phyloP scores from a whole-genome alignment of 225 moss, liverwort and hornwort genomes.

The Pseudoscleropodium purum region DNA sequence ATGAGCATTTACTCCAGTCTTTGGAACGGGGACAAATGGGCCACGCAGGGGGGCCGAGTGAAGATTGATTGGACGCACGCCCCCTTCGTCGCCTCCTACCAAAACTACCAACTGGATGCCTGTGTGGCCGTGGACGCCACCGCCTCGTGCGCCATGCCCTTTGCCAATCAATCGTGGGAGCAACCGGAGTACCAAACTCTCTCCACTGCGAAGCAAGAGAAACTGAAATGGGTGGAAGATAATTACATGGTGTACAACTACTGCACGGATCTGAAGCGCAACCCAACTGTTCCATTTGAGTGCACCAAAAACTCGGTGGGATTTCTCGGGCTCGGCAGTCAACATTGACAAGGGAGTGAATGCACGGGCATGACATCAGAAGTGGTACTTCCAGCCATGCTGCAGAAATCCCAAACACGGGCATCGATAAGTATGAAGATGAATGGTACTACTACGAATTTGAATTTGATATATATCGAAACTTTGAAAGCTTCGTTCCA shows the following conservation, averaged over 20 bases:
- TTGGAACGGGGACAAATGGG: slow-evolving; percentile 89
- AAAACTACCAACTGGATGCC: slow-evolving; percentile 56
- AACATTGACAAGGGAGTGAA: not conserved
- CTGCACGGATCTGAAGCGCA: slow-evolving; percentile 42
- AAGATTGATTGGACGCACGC: slow-evolving; percentile 76
- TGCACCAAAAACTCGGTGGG: slow-evolving; percentile 31
- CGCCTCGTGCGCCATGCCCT: slow-evolving; percentile 2
- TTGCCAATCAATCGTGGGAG: slow-evolving; percentile 21
- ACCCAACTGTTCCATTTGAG: slow-evolving; percentile 12
- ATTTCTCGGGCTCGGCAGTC: slow-evolving; percentile 15
- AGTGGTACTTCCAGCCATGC: not conserved
- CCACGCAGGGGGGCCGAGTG: slow-evolving; percentile 67
- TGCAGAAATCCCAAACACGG: not conserved
- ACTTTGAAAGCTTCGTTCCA: not conserved
- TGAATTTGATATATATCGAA: not conserved
- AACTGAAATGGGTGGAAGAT: slow-evolving; percentile 76
- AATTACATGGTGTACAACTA: slow-evolving; percentile 86
- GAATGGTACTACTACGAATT: not conserved
- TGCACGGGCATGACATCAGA: not conserved
- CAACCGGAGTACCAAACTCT: slow-evolving; percentile 39
- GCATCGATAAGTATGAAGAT: not conserved
- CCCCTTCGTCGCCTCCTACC: slow-evolving; percentile 66
- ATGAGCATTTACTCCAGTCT: slow-evolving; percentile 75
- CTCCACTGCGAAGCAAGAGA: slow-evolving; percentile 32
- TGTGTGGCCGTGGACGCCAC: slow-evolving; percentile 25